Evolutionary conservation across 441 rosid genomes (phyloP).

Genomic region (Gossypium schwendimanii): DNA sequence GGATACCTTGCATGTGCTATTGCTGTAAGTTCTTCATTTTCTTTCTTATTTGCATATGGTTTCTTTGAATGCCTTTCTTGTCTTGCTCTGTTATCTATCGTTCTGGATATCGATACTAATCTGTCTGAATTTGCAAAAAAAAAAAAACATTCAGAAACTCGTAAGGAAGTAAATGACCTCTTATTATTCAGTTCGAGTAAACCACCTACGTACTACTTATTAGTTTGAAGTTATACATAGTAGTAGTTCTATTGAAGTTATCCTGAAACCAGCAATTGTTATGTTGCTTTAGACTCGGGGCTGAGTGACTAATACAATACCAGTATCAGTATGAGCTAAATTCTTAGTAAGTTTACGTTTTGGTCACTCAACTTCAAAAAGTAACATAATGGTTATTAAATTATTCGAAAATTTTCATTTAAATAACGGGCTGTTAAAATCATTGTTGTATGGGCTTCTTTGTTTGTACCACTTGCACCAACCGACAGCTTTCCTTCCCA

Average conservation of each 20-base stretch:
- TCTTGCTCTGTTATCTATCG: not conserved
- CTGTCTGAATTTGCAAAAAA: not conserved
- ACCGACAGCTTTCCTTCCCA: no score
- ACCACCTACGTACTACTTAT: not conserved
- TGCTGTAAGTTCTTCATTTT: conserved; percentile 44
- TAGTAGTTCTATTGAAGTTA: not conserved
- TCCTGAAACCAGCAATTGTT: not conserved
- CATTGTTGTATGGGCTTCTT: no score
- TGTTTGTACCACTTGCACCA: no score
- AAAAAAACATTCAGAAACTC: not conserved
- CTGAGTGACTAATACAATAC: not conserved
- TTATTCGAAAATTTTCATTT: no score
- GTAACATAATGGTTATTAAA: no score
- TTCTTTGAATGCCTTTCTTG: not conserved
- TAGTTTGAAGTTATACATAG: not conserved
- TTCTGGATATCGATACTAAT: not conserved
- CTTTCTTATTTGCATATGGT: not conserved
- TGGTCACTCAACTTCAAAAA: no score
- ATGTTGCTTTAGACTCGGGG: not conserved
- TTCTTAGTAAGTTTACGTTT: no score
- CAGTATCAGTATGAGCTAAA: no score
- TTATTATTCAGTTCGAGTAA: not conserved
- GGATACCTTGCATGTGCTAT: conserved; percentile 75
- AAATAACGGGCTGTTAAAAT: no score
- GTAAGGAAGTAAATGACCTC: not conserved